Evolutionary conservation across 768 basidiomycete species (phyloP), one percentile per base, ranked within the genome.

Genomic region (Podaxis rugospora): DNA sequence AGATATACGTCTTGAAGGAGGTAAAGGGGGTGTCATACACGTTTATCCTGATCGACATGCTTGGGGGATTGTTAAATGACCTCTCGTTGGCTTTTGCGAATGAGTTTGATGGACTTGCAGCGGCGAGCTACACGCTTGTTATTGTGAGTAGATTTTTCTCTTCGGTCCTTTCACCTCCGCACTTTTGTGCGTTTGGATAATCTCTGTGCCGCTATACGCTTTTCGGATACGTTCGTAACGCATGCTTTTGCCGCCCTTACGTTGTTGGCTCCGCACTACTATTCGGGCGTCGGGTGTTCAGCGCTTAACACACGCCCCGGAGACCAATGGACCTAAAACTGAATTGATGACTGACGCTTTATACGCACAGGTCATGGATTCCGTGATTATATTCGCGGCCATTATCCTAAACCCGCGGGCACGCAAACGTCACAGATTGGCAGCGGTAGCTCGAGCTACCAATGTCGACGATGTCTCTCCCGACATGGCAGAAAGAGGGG

Each of bases 21-120:
- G 86, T 89, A 40, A 67, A 83, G 23, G 91, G 92, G 6, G 84
- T 94, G 55, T 89, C 87, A 0, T 73, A 89, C 47, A 46, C 76
- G 5, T 92, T 93, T 74, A 86, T 93, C 75, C 64, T 72, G 7
- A 77, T 93, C 54, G 92, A 94, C 67, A 77, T 86, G 57, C 68
- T 84, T 7, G 92, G 90, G 32, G 88, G 83, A 4, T 71, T 92
- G 1, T 91, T 91, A 73, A 87, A 83, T 57, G 78, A 83, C 62
- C 74, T 90, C 5, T 88, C 87, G 27, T 78, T 92, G n/a, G 80
- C 75, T 36, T 90, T 91, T 75, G 84, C 86, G 64, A 70, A 71
- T 4, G 66, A 81, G 7, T 85, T 92, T 61, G 88, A 92, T 67
- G 71, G 80, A 9, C 73, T 89, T 21, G 89, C 88, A 0, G 81